Percentiles rank a stretch among this genome's conserved stretches.
These are phyloP conservation scores for Boletus patriciae DNA, from an alignment of 768 basidiomycete genomes.

Conservation along the genomic window DNA sequence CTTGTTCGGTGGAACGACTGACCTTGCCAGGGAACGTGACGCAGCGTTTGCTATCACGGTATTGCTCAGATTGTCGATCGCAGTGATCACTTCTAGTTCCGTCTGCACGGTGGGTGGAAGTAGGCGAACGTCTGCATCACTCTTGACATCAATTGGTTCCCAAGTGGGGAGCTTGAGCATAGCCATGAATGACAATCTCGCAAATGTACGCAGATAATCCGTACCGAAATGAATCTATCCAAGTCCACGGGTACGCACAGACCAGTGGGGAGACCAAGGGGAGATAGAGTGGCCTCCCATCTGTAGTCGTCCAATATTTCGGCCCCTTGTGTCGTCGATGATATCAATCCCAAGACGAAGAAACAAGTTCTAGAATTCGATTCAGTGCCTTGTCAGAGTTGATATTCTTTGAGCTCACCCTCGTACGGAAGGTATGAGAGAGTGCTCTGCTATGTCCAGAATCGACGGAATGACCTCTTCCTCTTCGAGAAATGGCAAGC, in stretches of 20 bases:
- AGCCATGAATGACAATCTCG: conserved; percentile 3
- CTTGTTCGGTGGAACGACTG: conserved; percentile 20
- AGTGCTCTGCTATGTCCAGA: conserved; percentile 87
- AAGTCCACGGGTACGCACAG: conserved; percentile 88
- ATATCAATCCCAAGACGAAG: conserved; percentile 90
- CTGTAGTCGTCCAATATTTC: conserved; percentile 90
- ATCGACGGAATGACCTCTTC: conserved; percentile 91
- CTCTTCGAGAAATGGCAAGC: conserved; percentile 93
- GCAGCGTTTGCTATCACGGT: conserved; percentile 95
- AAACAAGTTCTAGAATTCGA: conserved; percentile 78
- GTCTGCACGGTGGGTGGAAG: conserved; percentile 63
- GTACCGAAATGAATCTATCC: conserved; percentile 74
- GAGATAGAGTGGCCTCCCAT: conserved; percentile 90
- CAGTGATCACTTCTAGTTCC: conserved; percentile 83
- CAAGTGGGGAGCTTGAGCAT: conserved; percentile 68
- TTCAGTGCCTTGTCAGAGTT: conserved; percentile 7
- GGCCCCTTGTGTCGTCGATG: conserved; percentile 87
- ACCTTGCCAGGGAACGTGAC: conserved; percentile 87
- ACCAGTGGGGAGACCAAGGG: conserved; percentile 84
- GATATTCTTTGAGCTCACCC: conserved; percentile 60
- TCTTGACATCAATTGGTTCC: conserved; percentile 40
- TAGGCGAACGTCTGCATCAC: conserved; percentile 46
- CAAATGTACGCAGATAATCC: conserved; percentile 29
- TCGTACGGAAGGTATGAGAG: conserved; percentile 85
- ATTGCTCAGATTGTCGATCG: conserved; percentile 92